Evolutionary conservation across 805 yeast species (phyloP), one percentile per base, ranked within the genome.

Genomic region (Kuraishia cidri): DNA sequence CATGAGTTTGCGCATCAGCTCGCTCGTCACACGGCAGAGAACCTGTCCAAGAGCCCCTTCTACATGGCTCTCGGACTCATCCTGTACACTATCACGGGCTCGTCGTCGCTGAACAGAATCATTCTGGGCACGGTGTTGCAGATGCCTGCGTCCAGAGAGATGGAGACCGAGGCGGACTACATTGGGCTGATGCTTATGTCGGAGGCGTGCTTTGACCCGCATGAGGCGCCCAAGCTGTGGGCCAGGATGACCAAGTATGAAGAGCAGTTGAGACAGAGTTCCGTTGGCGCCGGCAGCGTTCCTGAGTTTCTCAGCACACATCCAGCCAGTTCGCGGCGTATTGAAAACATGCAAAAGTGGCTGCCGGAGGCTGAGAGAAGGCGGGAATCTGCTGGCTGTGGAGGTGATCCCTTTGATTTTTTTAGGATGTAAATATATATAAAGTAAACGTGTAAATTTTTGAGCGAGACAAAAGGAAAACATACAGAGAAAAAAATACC

Each of bases 111-210:
- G 35, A 72, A 72, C 44, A 66, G 69, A 33, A 41, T 82, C 21
- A 37, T 69, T 17, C 53, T 84, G 11, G 66, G 66, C 18, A 66
- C 86, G 1, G 50, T 75, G 10, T 51, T 87, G 31, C 72, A 75
- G 42, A 71, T 80, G 70, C 97, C 97, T 0, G 82, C 94, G 1
- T 82, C 94, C 1, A 66, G 99, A 46, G 85, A 75, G 37, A 86
- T 86, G 95, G 99, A 92, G 56, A 70, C 86, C 1, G 98, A 92
- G 54, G 97, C 98, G 0, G 98, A 92, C 56, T 79, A 79, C 46
- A 88, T 92, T 20, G 99, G 99, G 0, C 61, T 92, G 38, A 80
- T 86, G 76, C 65, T 90, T 43, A 84, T 90, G 95, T 74, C 95
- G 2, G 63, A 76, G 37, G 94, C 94, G 30, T 92, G 99, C 52